Conservation (phyloP, 169 alveolate genomes). For the Cryptosporidium sp. region DNA sequence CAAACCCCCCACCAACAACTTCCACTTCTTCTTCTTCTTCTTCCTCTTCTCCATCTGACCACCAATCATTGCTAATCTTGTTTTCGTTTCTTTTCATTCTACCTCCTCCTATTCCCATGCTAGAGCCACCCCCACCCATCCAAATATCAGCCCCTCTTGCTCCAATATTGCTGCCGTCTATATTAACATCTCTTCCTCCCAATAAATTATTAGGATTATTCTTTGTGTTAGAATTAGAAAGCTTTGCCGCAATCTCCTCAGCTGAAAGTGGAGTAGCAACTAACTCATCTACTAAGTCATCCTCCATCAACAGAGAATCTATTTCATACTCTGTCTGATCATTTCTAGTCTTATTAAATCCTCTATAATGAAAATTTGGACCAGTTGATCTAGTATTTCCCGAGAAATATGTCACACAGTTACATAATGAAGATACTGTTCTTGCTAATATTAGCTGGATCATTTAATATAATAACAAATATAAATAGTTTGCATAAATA, state of each 20-base stretch:
- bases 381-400: constrained; percentile 49
- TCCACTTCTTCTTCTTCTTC: constrained; percentile 17
- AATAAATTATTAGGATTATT: not conserved
- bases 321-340: constrained; percentile 69
- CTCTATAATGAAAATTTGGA: constrained; percentile 49
- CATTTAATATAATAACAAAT: constrained; percentile 51
- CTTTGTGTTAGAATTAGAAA: constrained; percentile 2
- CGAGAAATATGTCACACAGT: constrained; percentile 64
- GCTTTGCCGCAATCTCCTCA: constrained; percentile 71
- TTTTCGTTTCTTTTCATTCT: constrained; percentile 6
- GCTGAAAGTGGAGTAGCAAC: constrained; percentile 75
- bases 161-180: not conserved
- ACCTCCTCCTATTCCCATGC: constrained; percentile 6
- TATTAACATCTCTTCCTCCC: not conserved
- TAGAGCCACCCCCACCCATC: not conserved
- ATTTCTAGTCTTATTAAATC: constrained; percentile 55
- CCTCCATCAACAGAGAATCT: constrained; percentile 61
- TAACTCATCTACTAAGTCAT: constrained; percentile 63
- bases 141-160: constrained; percentile 37
- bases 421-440: constrained; percentile 72
- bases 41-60: constrained; percentile 66
- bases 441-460: constrained; percentile 60
- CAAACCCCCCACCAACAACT: not conserved
- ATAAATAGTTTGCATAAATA: not conserved
- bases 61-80: constrained; percentile 52